Evolutionary conservation across 768 basidiomycete genomes (phyloP).

Genomic region (Bullera alba): DNA sequence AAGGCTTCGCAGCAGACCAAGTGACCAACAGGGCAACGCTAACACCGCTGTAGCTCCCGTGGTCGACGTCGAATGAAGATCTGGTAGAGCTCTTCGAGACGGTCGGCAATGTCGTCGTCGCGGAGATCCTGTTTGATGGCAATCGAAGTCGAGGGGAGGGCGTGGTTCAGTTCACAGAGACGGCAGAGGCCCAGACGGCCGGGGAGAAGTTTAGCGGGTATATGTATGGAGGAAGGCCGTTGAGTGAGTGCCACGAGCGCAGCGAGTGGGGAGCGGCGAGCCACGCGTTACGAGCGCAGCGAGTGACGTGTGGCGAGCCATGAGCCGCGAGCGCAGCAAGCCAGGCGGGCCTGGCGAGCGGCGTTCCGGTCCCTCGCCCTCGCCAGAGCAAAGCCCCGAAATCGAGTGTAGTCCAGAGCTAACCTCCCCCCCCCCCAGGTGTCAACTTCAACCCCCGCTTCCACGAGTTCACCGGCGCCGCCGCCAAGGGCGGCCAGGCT

Average conservation of each 20-base stretch:
- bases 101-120: slow-evolving; percentile 86
- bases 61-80: slow-evolving; percentile 99
- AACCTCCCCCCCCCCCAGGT: slow-evolving; percentile 50
- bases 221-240: slow-evolving; percentile 84
- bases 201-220: slow-evolving; percentile 97
- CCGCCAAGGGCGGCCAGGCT: slow-evolving; percentile 64
- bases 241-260: slow-evolving; percentile 53
- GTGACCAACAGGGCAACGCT: no score
- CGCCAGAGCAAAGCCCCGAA: no score
- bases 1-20: no score
- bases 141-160: slow-evolving; percentile 89
- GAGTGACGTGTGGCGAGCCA: not conserved
- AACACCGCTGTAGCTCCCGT: slow-evolving; percentile 70
- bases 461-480: slow-evolving; percentile 84
- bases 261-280: not conserved
- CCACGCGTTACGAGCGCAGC: not conserved
- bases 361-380: no score
- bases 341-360: no score
- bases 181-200: slow-evolving; percentile 84
- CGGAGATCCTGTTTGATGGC: slow-evolving; percentile 90
- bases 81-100: slow-evolving; percentile 97
- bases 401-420: no score
- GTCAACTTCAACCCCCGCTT: slow-evolving; percentile 92
- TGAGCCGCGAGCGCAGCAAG: slow-evolving; percentile 4
- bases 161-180: slow-evolving; percentile 86